Percentiles rank a stretch among this genome's conserved stretches.
Evolutionary conservation across 148 eudicot genomes (phyloP).

Genomic region (Persicaria maculosa): DNA sequence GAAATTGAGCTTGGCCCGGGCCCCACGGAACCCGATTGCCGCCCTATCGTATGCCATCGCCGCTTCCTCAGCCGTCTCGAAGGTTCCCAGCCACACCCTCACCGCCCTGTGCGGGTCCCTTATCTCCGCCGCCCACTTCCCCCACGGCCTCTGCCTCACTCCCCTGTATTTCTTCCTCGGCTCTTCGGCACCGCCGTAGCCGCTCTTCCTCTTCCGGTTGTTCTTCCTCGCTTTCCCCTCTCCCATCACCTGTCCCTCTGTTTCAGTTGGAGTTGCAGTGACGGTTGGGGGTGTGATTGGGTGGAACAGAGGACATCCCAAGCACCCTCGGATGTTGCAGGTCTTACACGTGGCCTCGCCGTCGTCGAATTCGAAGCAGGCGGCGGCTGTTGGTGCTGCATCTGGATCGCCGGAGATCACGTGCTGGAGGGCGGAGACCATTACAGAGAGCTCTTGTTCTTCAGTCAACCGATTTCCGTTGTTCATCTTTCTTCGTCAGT

Average conservation of each 20-base stretch:
- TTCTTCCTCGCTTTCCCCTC: not conserved
- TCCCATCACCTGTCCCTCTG: not conserved
- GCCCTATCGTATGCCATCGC: slow-evolving; percentile 59
- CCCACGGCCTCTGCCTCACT: slow-evolving; percentile 63
- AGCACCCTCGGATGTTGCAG: slow-evolving; percentile 20
- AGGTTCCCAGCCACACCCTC: slow-evolving; percentile 56
- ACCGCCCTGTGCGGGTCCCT: slow-evolving; percentile 38
- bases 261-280: not conserved
- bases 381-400: not conserved
- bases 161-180: slow-evolving; percentile 44
- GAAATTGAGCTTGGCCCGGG: slow-evolving; percentile 51
- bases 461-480: not conserved
- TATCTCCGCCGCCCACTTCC: slow-evolving; percentile 65
- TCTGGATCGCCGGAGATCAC: slow-evolving; percentile 26
- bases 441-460: slow-evolving; percentile 29
- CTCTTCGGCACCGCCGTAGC: not conserved
- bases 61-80: slow-evolving; percentile 46
- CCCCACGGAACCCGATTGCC: slow-evolving; percentile 39
- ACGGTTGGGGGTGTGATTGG: not conserved
- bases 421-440: slow-evolving; percentile 36
- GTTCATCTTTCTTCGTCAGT: not conserved
- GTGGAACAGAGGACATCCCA: slow-evolving; percentile 25
- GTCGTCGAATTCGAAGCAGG: not conserved
- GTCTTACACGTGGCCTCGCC: slow-evolving; percentile 10
- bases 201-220: slow-evolving; percentile 15